Conservation (phyloP, 805 yeast genomes). For the Candida nemodendra region DNA sequence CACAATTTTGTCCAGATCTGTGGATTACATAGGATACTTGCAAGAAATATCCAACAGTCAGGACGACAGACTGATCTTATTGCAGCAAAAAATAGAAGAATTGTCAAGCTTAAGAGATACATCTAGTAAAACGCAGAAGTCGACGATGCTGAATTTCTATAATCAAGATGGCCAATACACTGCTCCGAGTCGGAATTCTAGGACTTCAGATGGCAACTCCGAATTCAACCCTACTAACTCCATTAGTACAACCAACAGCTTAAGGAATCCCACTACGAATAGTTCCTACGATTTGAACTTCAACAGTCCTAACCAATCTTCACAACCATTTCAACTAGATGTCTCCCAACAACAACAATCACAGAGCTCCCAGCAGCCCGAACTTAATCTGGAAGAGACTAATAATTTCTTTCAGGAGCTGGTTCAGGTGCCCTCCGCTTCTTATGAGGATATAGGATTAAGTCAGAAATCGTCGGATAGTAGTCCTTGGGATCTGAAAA, state of each 20-base stretch:
- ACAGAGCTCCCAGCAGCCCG: conserved; percentile 1
- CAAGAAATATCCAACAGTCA: conserved; percentile 60
- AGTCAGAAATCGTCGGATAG: conserved; percentile 1
- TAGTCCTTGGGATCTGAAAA: conserved; percentile 5
- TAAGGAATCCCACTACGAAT: conserved; percentile 4
- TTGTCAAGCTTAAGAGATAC: conserved; percentile 7
- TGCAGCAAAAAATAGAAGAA: conserved; percentile 39
- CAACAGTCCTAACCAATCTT: conserved; percentile 9
- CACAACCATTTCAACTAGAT: neutral
- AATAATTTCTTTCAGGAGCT: conserved; percentile 16
- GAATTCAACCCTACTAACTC: conserved; percentile 1
- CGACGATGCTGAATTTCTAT: neutral
- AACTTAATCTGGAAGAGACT: conserved; percentile 16
- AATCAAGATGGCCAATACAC: neutral
- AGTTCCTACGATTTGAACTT: conserved; percentile 15
- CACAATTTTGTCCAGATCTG: conserved; percentile 70
- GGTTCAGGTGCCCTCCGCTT: conserved; percentile 5
- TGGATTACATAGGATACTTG: conserved; percentile 72
- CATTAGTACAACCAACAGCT: conserved; percentile 4
- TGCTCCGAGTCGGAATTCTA: neutral
- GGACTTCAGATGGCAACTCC: conserved; percentile 1
- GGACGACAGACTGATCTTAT: conserved; percentile 42
- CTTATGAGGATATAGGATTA: neutral
- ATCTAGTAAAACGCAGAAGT: neutral
- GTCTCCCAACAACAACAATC: conserved; percentile 3